Percentiles rank a stretch among this genome's conserved stretches.
These are phyloP conservation scores for Fusarium sp. DNA, from an alignment of 2,329 filamentous ascomycete species.

Conservation along the genomic window DNA sequence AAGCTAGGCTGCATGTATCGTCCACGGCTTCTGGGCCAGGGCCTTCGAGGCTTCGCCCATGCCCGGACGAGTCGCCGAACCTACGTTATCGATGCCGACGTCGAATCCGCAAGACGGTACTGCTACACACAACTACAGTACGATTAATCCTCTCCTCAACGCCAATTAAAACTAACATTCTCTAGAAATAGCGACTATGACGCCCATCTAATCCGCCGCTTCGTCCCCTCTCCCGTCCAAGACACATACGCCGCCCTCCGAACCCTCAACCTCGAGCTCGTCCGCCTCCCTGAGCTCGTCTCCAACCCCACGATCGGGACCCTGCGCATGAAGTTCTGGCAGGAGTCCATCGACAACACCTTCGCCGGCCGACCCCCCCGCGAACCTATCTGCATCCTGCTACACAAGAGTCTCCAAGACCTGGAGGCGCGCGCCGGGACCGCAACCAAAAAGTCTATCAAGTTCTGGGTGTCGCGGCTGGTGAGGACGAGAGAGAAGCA, in stretches of 20 bases:
- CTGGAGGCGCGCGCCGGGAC: constrained; percentile 61
- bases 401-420: constrained; percentile 77
- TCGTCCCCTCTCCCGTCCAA: constrained; percentile 79
- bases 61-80: constrained; percentile 50
- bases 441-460: constrained; percentile 64
- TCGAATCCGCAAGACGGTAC: constrained; percentile 65
- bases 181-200: constrained; percentile 87
- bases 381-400: constrained; percentile 89
- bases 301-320: constrained; percentile 88
- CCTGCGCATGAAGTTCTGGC: constrained; percentile 96
- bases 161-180: constrained; percentile 14
- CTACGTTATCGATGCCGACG: constrained; percentile 63
- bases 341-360: constrained; percentile 82
- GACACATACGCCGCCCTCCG: constrained; percentile 92
- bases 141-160: neutral
- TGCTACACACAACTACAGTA: constrained; percentile 66
- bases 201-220: constrained; percentile 86
- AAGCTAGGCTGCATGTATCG: constrained; percentile 53
- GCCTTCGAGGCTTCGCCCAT: constrained; percentile 52
- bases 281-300: constrained; percentile 88
- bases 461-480: constrained; percentile 81
- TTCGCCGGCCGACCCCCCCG: constrained; percentile 84
- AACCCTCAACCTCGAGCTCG: constrained; percentile 92
- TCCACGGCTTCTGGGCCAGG: constrained; percentile 50
- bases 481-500: constrained; percentile 85